phyloP scores from a whole-genome alignment of 179 eudicot genomes.

The Heliamphora pulchella region DNA sequence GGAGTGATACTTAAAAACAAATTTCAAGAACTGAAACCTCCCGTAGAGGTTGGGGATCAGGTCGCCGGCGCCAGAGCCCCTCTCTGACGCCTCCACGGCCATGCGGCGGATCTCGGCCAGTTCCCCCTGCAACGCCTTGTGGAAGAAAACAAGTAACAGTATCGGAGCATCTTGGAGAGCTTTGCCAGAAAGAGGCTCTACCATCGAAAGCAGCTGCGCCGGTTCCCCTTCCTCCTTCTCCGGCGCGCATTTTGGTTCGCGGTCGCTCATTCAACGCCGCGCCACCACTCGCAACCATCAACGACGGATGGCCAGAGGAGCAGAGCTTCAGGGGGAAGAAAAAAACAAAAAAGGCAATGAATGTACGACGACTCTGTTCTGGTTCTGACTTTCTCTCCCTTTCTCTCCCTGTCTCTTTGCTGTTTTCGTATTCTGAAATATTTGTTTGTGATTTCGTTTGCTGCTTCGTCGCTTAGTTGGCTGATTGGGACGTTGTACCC shows the following conservation, averaged over 20 bases:
- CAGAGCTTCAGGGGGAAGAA: conserved; percentile 9
- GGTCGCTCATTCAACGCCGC: conserved; percentile 26
- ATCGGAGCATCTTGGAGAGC: conserved; percentile 42
- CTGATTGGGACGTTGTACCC: conserved; percentile 26
- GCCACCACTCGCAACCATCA: conserved; percentile 28
- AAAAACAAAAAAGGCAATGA: conserved; percentile 8
- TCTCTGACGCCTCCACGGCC: conserved; percentile 32
- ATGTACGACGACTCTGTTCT: conserved; percentile 19
- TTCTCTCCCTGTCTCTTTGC: neutral
- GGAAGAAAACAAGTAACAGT: conserved; percentile 42
- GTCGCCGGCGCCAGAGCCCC: conserved; percentile 22
- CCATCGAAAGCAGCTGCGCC: conserved; percentile 16
- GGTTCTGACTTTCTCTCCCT: neutral
- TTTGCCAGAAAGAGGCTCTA: conserved; percentile 18
- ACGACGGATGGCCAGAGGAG: conserved; percentile 13
- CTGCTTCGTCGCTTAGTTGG: conserved; percentile 14
- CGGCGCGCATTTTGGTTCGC: conserved; percentile 19
- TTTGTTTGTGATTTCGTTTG: neutral
- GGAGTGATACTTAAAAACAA: conserved; percentile 61
- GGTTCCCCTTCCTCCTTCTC: conserved; percentile 20
- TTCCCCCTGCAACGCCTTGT: conserved; percentile 58
- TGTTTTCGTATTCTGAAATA: conserved; percentile 8
- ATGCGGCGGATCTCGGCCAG: conserved; percentile 37
- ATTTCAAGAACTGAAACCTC: conserved; percentile 63
- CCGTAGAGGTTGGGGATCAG: conserved; percentile 32